These are phyloP conservation scores for Penicillium sp. DNA, from an alignment of 2,329 filamentous ascomycete species.

Conservation along the genomic window DNA sequence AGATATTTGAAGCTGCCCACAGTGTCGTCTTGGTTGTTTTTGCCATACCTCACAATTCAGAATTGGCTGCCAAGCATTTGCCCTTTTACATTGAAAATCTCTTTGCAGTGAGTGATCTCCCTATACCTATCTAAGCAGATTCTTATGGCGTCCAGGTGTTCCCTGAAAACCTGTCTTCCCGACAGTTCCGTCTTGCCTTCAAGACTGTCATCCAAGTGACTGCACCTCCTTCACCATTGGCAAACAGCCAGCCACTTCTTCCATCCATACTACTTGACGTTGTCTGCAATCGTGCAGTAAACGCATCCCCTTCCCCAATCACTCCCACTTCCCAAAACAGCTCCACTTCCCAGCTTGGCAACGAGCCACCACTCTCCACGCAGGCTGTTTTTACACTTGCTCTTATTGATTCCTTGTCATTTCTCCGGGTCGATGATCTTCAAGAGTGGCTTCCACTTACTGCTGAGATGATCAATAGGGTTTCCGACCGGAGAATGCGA, in stretches of 20 bases:
- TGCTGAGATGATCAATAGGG: constrained; percentile 60
- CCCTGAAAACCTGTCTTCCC: constrained; percentile 67
- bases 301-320: constrained; percentile 49
- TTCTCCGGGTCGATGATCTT: constrained; percentile 61
- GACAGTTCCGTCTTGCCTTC: constrained; percentile 85
- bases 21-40: constrained; percentile 73
- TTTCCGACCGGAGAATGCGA: constrained; percentile 58
- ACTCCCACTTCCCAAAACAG: constrained; percentile 32
- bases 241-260: constrained; percentile 67
- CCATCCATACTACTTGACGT: constrained; percentile 76
- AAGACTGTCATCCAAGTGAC: constrained; percentile 77
- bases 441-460: constrained; percentile 75
- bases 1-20: constrained; percentile 85
- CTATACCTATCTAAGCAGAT: constrained; percentile 1
- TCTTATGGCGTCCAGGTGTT: constrained; percentile 51
- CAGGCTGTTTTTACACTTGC: constrained; percentile 71
- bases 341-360: constrained; percentile 31
- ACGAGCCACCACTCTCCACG: constrained; percentile 52
- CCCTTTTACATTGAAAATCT: constrained; percentile 80
- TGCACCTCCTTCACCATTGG: constrained; percentile 69
- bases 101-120: constrained; percentile 48
- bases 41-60: constrained; percentile 69
- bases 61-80: constrained; percentile 63
- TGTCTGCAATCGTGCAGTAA: constrained; percentile 58
- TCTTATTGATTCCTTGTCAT: constrained; percentile 71